Evolutionary conservation across 148 eudicot genomes (phyloP).

Genomic region (Camellia japonica): DNA sequence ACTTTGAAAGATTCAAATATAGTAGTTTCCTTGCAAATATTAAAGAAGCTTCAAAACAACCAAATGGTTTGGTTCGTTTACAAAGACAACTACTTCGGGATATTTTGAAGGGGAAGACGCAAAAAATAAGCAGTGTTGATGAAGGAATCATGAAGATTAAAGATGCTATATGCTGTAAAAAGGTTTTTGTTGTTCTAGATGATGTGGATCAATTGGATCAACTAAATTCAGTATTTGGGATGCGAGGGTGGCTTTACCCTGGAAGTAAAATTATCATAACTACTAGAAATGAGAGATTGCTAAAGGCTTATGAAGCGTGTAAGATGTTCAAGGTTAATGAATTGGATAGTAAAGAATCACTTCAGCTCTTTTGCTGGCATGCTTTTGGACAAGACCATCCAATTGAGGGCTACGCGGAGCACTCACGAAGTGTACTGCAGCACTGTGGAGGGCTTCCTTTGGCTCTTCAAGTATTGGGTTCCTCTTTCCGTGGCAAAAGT

Average conservation of each 20-base stretch:
- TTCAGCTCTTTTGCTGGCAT: conserved; percentile 18
- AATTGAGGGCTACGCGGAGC: conserved; percentile 7
- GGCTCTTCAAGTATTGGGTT: conserved; percentile 24
- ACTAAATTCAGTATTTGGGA: background rate
- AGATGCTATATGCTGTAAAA: background rate
- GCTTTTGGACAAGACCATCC: conserved; percentile 20
- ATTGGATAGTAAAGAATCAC: background rate
- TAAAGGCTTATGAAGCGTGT: background rate
- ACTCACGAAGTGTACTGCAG: background rate
- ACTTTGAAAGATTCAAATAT: background rate
- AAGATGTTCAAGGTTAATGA: background rate
- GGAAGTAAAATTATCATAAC: conserved; percentile 1
- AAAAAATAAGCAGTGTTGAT: background rate
- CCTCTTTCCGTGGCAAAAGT: conserved; percentile 8
- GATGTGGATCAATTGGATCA: background rate
- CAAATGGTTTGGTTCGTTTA: background rate
- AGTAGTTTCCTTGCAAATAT: background rate
- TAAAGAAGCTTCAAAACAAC: background rate
- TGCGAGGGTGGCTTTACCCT: background rate
- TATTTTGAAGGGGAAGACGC: background rate
- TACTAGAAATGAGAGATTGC: background rate
- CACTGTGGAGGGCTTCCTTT: conserved; percentile 16
- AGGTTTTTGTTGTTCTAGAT: background rate
- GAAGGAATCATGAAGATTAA: background rate
- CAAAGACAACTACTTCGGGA: background rate